Percentiles rank a stretch among this genome's conserved stretches.
Conservation (phyloP, 352 stramenopile genomes). For the Phytophthora kernoviae region DNA sequence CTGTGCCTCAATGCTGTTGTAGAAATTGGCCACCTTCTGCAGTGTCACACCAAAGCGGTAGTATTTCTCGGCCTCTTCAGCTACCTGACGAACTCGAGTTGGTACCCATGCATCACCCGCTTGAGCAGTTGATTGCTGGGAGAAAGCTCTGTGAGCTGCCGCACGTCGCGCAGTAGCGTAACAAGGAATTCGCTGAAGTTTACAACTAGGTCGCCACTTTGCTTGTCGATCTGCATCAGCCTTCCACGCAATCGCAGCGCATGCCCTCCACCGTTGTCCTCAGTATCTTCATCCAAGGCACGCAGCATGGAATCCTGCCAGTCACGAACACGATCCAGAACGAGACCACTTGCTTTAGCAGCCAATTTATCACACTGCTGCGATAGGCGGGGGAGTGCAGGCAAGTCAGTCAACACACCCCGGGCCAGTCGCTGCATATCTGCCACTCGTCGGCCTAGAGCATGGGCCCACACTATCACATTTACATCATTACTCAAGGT, state of each 20-base stretch:
- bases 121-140: constrained; percentile 39
- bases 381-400: constrained; percentile 54
- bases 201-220: constrained; percentile 86
- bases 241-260: constrained; percentile 75
- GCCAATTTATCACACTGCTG: constrained; percentile 63
- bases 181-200: constrained; percentile 95
- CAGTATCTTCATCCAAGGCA: constrained; percentile 65
- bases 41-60: constrained; percentile 94
- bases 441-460: constrained; percentile 61
- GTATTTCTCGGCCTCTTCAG: constrained; percentile 91
- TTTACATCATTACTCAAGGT: constrained; percentile 86
- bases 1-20: constrained; percentile 95
- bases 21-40: constrained; percentile 97
- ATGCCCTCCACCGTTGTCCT: constrained; percentile 55
- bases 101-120: constrained; percentile 70
- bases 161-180: constrained; percentile 90
- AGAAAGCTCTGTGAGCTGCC: constrained; percentile 92
- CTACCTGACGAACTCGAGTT: constrained; percentile 67
- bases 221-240: constrained; percentile 92
- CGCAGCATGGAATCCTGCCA: constrained; percentile 86
- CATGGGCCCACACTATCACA: constrained; percentile 85
- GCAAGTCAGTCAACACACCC: constrained; percentile 70
- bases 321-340: constrained; percentile 82
- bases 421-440: constrained; percentile 55
- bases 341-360: constrained; percentile 59